phyloP scores from a whole-genome alignment of 495 filamentous ascomycete species.

The Penicillium cataractarum region DNA sequence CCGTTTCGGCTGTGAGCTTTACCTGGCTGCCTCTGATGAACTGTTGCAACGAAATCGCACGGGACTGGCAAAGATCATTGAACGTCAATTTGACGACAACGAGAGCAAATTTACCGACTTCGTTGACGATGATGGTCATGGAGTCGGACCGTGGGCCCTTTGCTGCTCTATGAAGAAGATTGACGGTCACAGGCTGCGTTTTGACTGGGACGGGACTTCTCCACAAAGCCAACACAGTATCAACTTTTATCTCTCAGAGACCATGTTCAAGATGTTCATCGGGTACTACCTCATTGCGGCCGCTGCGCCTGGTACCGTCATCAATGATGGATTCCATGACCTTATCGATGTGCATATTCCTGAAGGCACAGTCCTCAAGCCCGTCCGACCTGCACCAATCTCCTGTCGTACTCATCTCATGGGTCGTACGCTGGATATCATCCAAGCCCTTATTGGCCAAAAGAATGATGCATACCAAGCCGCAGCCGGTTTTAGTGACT shows the following conservation, averaged over 20 bases:
- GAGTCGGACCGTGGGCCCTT: slow-evolving; percentile 51
- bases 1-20: slow-evolving; percentile 47
- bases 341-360: slow-evolving; percentile 52
- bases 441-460: slow-evolving; percentile 53
- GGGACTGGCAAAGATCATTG: slow-evolving; percentile 48
- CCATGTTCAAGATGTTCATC: slow-evolving; percentile 59
- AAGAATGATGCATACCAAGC: slow-evolving; percentile 51
- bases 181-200: slow-evolving; percentile 38
- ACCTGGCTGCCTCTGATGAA: slow-evolving; percentile 47
- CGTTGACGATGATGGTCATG: slow-evolving; percentile 57
- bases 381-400: slow-evolving; percentile 51
- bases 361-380: slow-evolving; percentile 48
- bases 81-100: slow-evolving; percentile 46
- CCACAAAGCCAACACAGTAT: slow-evolving; percentile 53
- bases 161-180: slow-evolving; percentile 51
- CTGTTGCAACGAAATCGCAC: slow-evolving; percentile 48
- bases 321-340: slow-evolving; percentile 55
- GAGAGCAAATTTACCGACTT: slow-evolving; percentile 52
- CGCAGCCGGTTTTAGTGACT: slow-evolving; percentile 54
- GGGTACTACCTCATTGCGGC: slow-evolving; percentile 54
- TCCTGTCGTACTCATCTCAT: slow-evolving; percentile 54
- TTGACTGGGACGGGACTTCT: slow-evolving; percentile 53
- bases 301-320: slow-evolving; percentile 47
- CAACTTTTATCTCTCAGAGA: slow-evolving; percentile 54
- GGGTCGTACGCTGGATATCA: slow-evolving; percentile 49